Percentiles rank a stretch among this genome's conserved stretches.
Conservation (phyloP, 768 basidiomycete genomes). For the Pleurotus tuoliensis region DNA sequence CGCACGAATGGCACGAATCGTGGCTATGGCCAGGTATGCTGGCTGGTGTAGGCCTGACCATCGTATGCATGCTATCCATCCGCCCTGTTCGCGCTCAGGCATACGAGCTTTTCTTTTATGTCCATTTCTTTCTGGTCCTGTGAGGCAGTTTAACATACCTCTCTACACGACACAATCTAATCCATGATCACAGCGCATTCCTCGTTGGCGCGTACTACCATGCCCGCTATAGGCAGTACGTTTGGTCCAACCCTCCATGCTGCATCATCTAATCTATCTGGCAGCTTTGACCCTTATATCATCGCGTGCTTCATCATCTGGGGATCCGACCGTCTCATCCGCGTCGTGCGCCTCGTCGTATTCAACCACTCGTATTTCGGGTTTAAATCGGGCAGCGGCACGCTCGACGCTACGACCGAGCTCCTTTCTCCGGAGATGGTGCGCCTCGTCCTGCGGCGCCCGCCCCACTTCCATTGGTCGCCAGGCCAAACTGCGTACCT, state of each 20-base stretch:
- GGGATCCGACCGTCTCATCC: slow-evolving; percentile 38
- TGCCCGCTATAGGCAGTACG: background rate
- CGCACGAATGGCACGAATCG: slow-evolving; percentile 5
- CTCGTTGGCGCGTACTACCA: slow-evolving; percentile 11
- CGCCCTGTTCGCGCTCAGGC: slow-evolving; percentile 28
- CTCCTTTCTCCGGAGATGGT: slow-evolving; percentile 24
- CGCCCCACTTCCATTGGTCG: slow-evolving; percentile 38
- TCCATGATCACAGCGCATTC: background rate
- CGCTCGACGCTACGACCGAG: slow-evolving; percentile 32
- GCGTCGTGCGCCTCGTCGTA: slow-evolving; percentile 29
- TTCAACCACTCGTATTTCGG: slow-evolving; percentile 34
- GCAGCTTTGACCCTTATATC: slow-evolving; percentile 26
- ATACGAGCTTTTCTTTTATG: slow-evolving; percentile 41
- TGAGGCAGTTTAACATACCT: slow-evolving; percentile 20
- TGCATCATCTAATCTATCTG: background rate
- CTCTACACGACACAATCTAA: background rate
- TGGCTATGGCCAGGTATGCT: slow-evolving; percentile 30
- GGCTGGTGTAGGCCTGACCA: slow-evolving; percentile 24
- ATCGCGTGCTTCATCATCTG: slow-evolving; percentile 38
- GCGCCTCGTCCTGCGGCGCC: slow-evolving; percentile 36
- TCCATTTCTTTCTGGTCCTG: slow-evolving; percentile 34
- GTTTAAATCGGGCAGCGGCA: slow-evolving; percentile 17
- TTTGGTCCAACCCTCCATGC: background rate
- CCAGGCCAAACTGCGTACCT: slow-evolving; percentile 47
- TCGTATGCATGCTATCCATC: slow-evolving; percentile 31